These are phyloP conservation scores for Sabuloglossum arenarium DNA, from an alignment of 495 filamentous ascomycete genomes.

Conservation along the genomic window DNA sequence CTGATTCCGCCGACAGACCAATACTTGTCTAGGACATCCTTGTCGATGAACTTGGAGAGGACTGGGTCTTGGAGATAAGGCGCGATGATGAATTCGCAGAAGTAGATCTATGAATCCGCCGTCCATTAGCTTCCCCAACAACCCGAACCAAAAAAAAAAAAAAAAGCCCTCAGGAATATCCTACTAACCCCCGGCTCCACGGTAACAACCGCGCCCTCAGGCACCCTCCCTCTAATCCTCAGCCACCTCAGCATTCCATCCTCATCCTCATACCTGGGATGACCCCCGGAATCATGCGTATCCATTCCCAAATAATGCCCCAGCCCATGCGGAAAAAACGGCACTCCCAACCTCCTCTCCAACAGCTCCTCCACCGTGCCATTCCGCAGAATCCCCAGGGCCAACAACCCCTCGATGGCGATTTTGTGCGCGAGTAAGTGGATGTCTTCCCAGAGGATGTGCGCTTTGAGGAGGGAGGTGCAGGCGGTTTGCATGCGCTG, in stretches of 20 bases:
- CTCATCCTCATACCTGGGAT: conserved; percentile 63
- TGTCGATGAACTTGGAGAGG: conserved; percentile 52
- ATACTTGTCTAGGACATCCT: conserved; percentile 52
- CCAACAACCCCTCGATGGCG: conserved; percentile 58
- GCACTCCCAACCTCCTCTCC: conserved; percentile 49
- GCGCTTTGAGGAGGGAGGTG: conserved; percentile 52
- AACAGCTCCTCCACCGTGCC: conserved; percentile 47
- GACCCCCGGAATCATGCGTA: conserved; percentile 78
- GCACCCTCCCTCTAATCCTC: conserved; percentile 54
- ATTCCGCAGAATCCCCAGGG: conserved; percentile 54
- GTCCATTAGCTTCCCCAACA: conserved; percentile 5
- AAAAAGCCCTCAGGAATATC: no score
- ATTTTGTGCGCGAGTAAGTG: conserved; percentile 61
- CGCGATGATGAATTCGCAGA: conserved; percentile 80
- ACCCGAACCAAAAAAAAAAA: not conserved
- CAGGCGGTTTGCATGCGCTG: conserved; percentile 64
- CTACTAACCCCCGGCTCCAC: conserved; percentile 69
- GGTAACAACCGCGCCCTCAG: conserved; percentile 62
- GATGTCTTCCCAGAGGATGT: conserved; percentile 67
- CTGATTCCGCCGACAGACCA: conserved; percentile 81
- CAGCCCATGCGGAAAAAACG: conserved; percentile 84
- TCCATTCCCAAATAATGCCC: conserved; percentile 91
- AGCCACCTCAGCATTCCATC: conserved; percentile 77
- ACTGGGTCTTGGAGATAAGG: conserved; percentile 53
- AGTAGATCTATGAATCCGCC: conserved; percentile 49